phyloP scores from a whole-genome alignment of 192 early-diverging fungal genomes.

The Coemansia sp. region DNA sequence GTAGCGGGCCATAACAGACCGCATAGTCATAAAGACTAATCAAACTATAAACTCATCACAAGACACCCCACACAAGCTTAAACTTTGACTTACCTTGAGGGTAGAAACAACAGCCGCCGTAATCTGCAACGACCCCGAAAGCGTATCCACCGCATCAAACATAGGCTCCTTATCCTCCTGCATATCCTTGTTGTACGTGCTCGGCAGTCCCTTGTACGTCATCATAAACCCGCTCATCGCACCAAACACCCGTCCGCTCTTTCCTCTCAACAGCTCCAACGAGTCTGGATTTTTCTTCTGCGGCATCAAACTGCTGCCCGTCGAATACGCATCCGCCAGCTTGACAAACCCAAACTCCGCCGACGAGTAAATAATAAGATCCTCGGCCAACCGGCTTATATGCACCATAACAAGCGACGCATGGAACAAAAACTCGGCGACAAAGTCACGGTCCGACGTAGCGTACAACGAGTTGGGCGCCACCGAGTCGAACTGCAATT shows the following conservation, averaged over 20 bases:
- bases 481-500: slow-evolving; percentile 82
- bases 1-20: slow-evolving; percentile 1
- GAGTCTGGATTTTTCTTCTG: slow-evolving; percentile 99
- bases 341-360: slow-evolving; percentile 94
- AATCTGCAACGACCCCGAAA: slow-evolving; percentile 90
- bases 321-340: slow-evolving; percentile 97
- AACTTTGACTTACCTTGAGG: slow-evolving; percentile 57
- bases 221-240: slow-evolving; percentile 96
- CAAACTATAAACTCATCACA: slow-evolving; percentile 37
- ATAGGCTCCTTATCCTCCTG: slow-evolving; percentile 99
- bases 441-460: slow-evolving; percentile 95
- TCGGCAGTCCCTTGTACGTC: slow-evolving; percentile 95
- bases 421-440: slow-evolving; percentile 97
- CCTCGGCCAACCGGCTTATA: slow-evolving; percentile 86
- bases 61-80: neutral
- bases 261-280: slow-evolving; percentile 93
- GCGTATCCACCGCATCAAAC: slow-evolving; percentile 92
- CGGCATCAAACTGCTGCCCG: slow-evolving; percentile 97
- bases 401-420: slow-evolving; percentile 90
- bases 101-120: slow-evolving; percentile 90
- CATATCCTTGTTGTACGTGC: slow-evolving; percentile 99
- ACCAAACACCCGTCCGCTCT: slow-evolving; percentile 95
- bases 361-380: slow-evolving; percentile 92
- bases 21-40: slow-evolving; percentile 55
- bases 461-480: slow-evolving; percentile 90